phyloP scores from a whole-genome alignment of 345 rosid genomes.

The rapeseed (Brassica napus) region Da-Ae NC_063448.1:46967501-46968000 shows the following conservation, averaged over 20 bases:
- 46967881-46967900: background rate
- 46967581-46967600: background rate
- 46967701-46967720: slow-evolving; percentile 41
- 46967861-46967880: background rate
- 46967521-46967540: background rate
- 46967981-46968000: background rate
- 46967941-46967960: background rate
- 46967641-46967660: background rate
- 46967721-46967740: slow-evolving; percentile 25
- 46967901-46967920: background rate
- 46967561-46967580: background rate
- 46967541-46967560: too few species aligned
- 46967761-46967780: slow-evolving; percentile 10
- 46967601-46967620: too few species aligned
- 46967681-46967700: slow-evolving; percentile 24
- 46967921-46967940: background rate
- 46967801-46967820: background rate
- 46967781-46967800: background rate
- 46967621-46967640: too few species aligned
- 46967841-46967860: slow-evolving; percentile 1
- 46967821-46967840: background rate
- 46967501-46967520: background rate
- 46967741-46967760: slow-evolving; percentile 11
- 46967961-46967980: background rate
- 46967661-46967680: slow-evolving; percentile 34